Base-by-base conservation (phyloP, 495 filamentous ascomycete species). In the Xylaria nigripes region DNA sequence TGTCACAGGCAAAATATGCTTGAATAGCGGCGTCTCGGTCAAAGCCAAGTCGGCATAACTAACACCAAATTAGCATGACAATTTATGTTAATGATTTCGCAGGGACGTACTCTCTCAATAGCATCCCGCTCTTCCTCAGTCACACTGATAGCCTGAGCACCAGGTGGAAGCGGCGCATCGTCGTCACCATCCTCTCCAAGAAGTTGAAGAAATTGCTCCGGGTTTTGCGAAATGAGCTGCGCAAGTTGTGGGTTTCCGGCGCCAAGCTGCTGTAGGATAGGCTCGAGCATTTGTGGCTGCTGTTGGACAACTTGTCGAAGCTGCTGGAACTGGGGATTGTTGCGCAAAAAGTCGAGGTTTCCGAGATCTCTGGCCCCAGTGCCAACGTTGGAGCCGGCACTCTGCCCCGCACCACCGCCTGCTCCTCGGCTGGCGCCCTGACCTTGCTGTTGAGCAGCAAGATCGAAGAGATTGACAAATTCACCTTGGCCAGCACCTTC, bases 1-100 rank as follows among this genome's bases (percentile, higher is more conserved):
- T 98, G 71, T 98, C 93, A 69, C 93, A 98, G 6, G 93, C 93
- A 68, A 98, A 97, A 74, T 97, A 98, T 12, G 93, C 93, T 74
- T 98, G 93, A 66, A 98, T 95, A 41, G 92, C 94, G 59, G 86
- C 80, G 61, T 97, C 92, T 25, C 91, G 85, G 48, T 90, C 81
- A 68, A 98, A 98, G 10, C 93, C 93, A 25, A 98, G 82, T 51
- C 84, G 84, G 68, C 88, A 92, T 58, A 98, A 76, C 90, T 95
- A 59, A 10, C 52, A 36, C n/a, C 10, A 19, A 10, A 51, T 75
- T 63, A 75, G 75, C 69, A 52, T 58, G 15, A 38, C 8, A 44
- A 45, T 18, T 22, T 36, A 18, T 9, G 49, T 13, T 27, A 48
- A 45, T n/a, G 16, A 42, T 0, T 18, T 19, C 10, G 16, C 45